Conservation (phyloP, 208 protist genomes). For the Crithidia sp. region DNA sequence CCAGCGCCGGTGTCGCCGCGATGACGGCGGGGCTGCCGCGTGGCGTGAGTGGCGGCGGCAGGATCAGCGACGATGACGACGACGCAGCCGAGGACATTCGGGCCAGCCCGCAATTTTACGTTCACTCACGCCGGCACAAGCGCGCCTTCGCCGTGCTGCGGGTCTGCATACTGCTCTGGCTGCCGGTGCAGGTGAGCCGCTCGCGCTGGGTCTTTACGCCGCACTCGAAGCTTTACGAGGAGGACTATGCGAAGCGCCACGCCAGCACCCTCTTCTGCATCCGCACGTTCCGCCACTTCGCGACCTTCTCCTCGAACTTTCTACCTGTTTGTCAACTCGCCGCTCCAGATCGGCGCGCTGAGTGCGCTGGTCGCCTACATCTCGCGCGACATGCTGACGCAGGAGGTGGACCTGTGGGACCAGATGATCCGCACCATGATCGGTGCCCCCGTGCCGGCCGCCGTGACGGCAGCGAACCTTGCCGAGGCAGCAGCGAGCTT, state of each 20-base stretch:
- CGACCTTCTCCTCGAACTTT: constrained; percentile 53
- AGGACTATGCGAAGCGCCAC: constrained; percentile 28
- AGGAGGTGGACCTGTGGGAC: constrained; percentile 40
- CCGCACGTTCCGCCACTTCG: constrained; percentile 50
- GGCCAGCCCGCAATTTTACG: constrained; percentile 11
- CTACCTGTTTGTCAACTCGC: constrained; percentile 63
- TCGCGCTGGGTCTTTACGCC: constrained; percentile 43
- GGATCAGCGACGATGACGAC: constrained; percentile 8
- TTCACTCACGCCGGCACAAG: constrained; percentile 37
- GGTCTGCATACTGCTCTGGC: constrained; percentile 63
- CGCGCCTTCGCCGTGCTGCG: constrained; percentile 61
- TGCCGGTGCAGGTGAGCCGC: constrained; percentile 41
- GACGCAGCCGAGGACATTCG: background rate
- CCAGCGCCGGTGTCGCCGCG: background rate
- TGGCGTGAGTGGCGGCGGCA: constrained; percentile 5
- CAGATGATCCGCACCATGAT: constrained; percentile 32
- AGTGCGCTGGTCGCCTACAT: constrained; percentile 52
- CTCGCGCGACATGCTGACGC: constrained; percentile 34
- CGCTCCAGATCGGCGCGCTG: constrained; percentile 62
- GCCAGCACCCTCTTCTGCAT: constrained; percentile 61
- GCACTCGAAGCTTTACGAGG: constrained; percentile 16
- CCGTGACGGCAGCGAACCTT: background rate
- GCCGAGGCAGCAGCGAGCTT: background rate
- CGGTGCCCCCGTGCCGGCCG: constrained; percentile 18
- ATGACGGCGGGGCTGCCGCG: background rate